phyloP scores from a whole-genome alignment of 2,329 filamentous ascomycete genomes.

The Dothiorella sarmentorum region DNA sequence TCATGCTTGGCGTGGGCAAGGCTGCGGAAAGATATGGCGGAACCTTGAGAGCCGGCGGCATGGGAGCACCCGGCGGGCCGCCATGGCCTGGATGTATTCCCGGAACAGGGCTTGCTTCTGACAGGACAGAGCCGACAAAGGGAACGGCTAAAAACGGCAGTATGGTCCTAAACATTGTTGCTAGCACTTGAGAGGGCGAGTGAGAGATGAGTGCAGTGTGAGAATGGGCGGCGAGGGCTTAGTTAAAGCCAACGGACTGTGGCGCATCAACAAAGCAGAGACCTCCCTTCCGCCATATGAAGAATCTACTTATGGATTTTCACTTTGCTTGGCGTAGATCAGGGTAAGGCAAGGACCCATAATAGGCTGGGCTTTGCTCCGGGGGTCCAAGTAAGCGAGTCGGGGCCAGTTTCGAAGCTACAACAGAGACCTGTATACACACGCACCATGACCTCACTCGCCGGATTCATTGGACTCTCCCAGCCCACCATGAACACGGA shows the following conservation, averaged over 20 bases:
- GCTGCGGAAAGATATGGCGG: background rate
- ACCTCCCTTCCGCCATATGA: background rate
- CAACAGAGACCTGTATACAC: background rate
- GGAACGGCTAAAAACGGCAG: constrained; percentile 1
- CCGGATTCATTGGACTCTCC: constrained; percentile 47
- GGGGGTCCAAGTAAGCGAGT: constrained; percentile 1
- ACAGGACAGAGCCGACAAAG: background rate
- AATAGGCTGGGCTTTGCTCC: too few relatives aligned
- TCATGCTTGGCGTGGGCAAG: background rate
- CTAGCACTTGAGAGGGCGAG: background rate
- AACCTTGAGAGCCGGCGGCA: background rate
- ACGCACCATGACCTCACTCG: background rate
- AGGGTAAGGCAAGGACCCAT: too few relatives aligned
- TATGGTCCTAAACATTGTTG: background rate
- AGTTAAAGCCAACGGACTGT: background rate
- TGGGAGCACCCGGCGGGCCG: background rate
- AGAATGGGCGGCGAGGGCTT: background rate
- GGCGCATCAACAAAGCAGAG: background rate
- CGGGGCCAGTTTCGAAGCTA: background rate
- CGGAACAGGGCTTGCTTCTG: background rate
- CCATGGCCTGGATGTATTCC: constrained; percentile 14
- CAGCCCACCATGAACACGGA: constrained; percentile 52
- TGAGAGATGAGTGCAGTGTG: background rate
- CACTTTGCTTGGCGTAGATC: background rate
- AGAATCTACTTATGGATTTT: constrained; percentile 4